Base-by-base conservation (phyloP, 2,329 filamentous ascomycete genomes). In the Sclerotinia minor region DNA sequence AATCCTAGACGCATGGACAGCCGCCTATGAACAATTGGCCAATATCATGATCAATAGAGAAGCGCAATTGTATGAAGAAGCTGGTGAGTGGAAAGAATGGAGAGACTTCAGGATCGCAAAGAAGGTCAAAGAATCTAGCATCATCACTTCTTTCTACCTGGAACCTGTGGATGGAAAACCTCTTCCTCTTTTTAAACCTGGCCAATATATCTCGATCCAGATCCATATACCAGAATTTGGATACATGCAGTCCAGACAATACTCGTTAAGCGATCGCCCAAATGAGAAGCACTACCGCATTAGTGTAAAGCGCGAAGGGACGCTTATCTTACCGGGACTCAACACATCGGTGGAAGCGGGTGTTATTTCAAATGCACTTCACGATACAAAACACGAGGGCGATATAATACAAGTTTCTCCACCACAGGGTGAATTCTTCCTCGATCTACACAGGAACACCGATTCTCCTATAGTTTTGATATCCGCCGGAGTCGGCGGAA, bases 181-280 rank as follows among this genome's bases (percentile, higher is more conserved):
- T 5, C 80, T 94, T 17, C 89, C 89, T 0, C 58, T 71, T 0
- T 94, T 85, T 80, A 80, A 83, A 53, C 89, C 91, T 0, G 91
- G 91, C 47, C 90, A 93, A 78, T 94, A 92, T 75, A 83, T 92
- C 75, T 89, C 86, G 53, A 78, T 93, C 64, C 85, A 85, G 71
- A 77, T 90, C 1, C 80, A 83, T 57, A 83, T 92, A 0, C 85
- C 88, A 0, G 80, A 83, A 59, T 81, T 90, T 29, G 84, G 85
- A n/a, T 82, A 89, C 72, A 79, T 83, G 68, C 92, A 94, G 78
- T 86, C 87, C 68, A 81, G 91, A 67, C 91, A 94, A 80, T 94
- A 92, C 80, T 91, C 87, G 58, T 81, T 94, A 67, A 90, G 86
- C 74, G 87, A 91, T 73, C 82, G 79, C 2, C 81, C 82, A 5